A percentile compares a stretch with the other conserved stretches of the same genome.
Conservation (phyloP, 805 yeast species). For the Wickerhamiella nectarea region DNA sequence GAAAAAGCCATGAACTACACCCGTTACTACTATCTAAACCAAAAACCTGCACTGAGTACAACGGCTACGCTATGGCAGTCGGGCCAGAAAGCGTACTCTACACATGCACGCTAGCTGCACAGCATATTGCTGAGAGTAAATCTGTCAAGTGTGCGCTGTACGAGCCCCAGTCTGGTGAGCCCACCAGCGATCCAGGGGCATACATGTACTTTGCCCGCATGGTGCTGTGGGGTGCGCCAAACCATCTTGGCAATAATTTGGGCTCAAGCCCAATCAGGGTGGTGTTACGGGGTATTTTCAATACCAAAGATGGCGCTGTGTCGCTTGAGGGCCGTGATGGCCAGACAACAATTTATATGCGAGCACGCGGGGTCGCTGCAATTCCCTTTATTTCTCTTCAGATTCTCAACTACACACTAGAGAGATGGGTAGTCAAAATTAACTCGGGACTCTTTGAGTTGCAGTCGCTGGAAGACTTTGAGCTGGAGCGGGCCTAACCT, state of each 20-base stretch:
- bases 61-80: neutral
- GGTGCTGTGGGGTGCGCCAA: neutral
- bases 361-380: neutral
- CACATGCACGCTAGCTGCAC: neutral
- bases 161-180: neutral
- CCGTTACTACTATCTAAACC: neutral
- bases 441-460: neutral
- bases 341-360: neutral
- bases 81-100: neutral
- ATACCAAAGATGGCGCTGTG: neutral
- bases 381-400: neutral
- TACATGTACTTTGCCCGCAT: neutral
- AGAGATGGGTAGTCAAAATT: neutral
- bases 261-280: neutral
- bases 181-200: neutral
- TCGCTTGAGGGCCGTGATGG: neutral
- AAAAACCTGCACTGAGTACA: neutral
- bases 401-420: neutral
- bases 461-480: neutral
- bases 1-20: neutral
- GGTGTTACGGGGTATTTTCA: neutral
- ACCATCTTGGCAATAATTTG: neutral
- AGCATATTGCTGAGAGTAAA: too few relatives aligned
- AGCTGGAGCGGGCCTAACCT: neutral
- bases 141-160: neutral